Conservation (phyloP, 2,329 filamentous ascomycete species). For the Diaporthe destruens region DNA sequence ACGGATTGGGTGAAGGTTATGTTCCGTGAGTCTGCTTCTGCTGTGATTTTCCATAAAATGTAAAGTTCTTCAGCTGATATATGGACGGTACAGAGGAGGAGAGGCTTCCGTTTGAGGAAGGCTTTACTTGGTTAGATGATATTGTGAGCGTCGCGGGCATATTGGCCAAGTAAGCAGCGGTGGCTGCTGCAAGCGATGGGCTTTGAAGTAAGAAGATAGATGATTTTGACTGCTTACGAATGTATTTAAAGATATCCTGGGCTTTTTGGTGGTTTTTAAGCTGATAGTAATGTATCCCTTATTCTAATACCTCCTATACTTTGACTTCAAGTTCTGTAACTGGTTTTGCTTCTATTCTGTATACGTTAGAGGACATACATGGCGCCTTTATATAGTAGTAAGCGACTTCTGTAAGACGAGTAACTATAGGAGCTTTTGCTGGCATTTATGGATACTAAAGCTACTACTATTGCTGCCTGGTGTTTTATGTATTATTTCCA, state of each 20-base stretch:
- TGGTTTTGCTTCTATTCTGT: too few species aligned
- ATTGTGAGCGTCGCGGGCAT: constrained; percentile 12
- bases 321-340: too few species aligned
- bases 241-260: not conserved
- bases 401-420: too few species aligned
- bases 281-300: too few species aligned
- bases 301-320: too few species aligned
- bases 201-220: not conserved
- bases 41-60: not conserved
- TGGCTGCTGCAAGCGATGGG: constrained; percentile 12
- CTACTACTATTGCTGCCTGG: too few species aligned
- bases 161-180: constrained; percentile 5
- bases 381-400: too few species aligned
- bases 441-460: too few species aligned
- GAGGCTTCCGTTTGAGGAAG: constrained; percentile 9
- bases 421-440: too few species aligned
- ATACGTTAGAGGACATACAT: too few species aligned
- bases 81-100: not conserved
- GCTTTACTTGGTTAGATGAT: not conserved
- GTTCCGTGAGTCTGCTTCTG: constrained; percentile 41
- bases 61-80: not conserved
- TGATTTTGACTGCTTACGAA: not conserved
- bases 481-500: too few species aligned
- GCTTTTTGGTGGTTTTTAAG: too few species aligned
- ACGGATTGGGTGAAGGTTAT: constrained; percentile 44